Evolutionary conservation across 2,329 filamentous ascomycete genomes (phyloP).

Genomic region (Phaeosphaeriaceae sp.): DNA sequence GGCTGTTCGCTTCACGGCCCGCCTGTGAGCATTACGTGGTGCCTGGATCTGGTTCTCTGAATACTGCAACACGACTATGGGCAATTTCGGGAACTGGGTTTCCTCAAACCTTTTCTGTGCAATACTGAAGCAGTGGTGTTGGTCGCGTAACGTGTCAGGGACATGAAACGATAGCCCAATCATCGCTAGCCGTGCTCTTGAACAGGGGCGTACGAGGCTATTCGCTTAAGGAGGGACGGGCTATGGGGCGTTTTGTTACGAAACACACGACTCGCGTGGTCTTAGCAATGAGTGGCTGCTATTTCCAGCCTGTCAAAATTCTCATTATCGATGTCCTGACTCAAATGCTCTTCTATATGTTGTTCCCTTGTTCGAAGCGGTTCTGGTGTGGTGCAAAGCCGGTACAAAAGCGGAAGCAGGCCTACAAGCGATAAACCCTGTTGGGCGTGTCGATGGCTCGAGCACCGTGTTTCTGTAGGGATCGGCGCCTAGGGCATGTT

Average conservation of each 20-base stretch:
- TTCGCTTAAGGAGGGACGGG: slow-evolving; percentile 8
- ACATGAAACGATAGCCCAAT: slow-evolving; percentile 35
- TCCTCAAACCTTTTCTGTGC: slow-evolving; percentile 2
- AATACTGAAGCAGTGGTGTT: slow-evolving; percentile 9
- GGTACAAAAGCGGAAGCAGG: slow-evolving; percentile 5
- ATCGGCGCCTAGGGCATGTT: slow-evolving; percentile 25
- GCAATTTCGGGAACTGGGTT: neutral
- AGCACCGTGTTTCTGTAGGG: slow-evolving; percentile 16
- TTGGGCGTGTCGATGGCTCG: slow-evolving; percentile 14
- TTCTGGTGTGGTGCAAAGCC: neutral
- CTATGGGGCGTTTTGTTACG: slow-evolving; percentile 2
- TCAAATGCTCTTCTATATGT: neutral
- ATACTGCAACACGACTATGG: neutral
- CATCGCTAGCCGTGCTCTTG: slow-evolving; percentile 8
- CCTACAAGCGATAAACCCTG: slow-evolving; percentile 8
- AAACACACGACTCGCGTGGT: neutral
- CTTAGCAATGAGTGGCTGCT: neutral
- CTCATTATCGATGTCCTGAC: neutral
- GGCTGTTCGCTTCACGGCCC: slow-evolving; percentile 23
- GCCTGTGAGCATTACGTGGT: slow-evolving; percentile 13
- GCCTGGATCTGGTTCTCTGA: neutral
- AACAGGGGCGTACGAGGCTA: slow-evolving; percentile 13
- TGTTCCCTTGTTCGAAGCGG: neutral
- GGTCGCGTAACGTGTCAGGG: slow-evolving; percentile 17
- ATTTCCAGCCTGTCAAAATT: neutral